Conservation (phyloP, 1,139 yeast genomes). For the Magnusiomyces suaveolens region DNA sequence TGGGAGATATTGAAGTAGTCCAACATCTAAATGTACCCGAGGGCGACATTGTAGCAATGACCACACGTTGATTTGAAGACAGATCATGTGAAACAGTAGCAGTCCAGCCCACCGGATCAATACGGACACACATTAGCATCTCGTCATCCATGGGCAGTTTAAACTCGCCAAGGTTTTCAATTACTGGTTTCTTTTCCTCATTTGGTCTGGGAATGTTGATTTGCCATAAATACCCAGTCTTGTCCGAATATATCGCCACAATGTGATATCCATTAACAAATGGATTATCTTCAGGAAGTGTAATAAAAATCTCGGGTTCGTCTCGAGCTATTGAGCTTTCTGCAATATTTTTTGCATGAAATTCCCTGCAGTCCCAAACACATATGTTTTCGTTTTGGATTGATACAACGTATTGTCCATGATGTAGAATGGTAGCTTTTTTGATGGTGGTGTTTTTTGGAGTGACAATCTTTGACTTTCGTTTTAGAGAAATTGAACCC, state of each 20-base stretch:
- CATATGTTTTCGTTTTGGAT: conserved; percentile 36
- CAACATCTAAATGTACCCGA: conserved; percentile 50
- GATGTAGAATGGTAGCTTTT: conserved; percentile 46
- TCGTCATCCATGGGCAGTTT: conserved; percentile 21
- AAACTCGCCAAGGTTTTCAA: conserved; percentile 14
- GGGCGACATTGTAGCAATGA: conserved; percentile 49
- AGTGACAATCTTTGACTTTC: conserved; percentile 24
- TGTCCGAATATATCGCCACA: conserved; percentile 36
- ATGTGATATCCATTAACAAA: conserved; percentile 35
- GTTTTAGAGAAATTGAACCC: conserved; percentile 24
- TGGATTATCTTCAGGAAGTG: conserved; percentile 39
- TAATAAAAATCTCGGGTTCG: conserved; percentile 36
- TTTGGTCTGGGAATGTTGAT: conserved; percentile 9
- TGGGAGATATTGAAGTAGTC: conserved; percentile 32
- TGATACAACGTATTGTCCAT: conserved; percentile 43
- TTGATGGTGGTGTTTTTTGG: conserved; percentile 33
- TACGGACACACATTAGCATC: conserved; percentile 44
- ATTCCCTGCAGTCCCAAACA: conserved; percentile 52
- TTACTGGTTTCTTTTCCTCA: neutral
- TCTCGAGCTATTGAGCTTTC: conserved; percentile 17
- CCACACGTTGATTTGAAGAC: conserved; percentile 37
- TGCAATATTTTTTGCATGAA: conserved; percentile 19
- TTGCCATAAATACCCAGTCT: conserved; percentile 17
- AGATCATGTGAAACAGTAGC: conserved; percentile 33
- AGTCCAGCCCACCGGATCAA: conserved; percentile 58